A percentile compares a stretch with the other conserved stretches of the same genome.
phyloP scores from a whole-genome alignment of 345 rosid genomes.

The Eucalyptus dawsonii region DNA sequence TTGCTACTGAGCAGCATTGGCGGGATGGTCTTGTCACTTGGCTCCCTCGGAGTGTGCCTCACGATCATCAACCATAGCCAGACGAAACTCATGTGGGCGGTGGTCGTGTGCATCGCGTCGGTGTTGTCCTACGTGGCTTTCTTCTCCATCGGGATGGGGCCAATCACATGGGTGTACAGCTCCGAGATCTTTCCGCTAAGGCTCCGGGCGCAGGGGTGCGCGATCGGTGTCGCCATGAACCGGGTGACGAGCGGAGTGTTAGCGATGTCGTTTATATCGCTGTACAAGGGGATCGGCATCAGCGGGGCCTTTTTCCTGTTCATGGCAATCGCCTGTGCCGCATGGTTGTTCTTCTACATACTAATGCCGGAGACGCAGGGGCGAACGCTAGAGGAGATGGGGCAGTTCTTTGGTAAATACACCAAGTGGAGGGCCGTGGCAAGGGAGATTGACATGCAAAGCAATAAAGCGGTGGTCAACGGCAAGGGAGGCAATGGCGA shows the following conservation, averaged over 20 bases:
- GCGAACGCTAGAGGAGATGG: slow-evolving; percentile 66
- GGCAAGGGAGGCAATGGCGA: not conserved
- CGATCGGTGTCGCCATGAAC: slow-evolving; percentile 57
- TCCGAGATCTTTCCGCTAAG: slow-evolving; percentile 85
- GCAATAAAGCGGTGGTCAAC: not conserved
- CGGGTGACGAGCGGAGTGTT: slow-evolving; percentile 66
- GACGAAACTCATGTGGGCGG: slow-evolving; percentile 49
- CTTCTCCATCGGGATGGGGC: slow-evolving; percentile 91
- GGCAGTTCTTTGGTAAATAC: slow-evolving; percentile 35
- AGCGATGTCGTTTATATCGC: slow-evolving; percentile 36
- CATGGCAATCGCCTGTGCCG: slow-evolving; percentile 30
- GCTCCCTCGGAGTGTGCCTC: slow-evolving; percentile 29
- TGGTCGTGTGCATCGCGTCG: slow-evolving; percentile 32
- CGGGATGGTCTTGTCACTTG: slow-evolving; percentile 55
- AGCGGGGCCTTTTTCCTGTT: slow-evolving; percentile 79
- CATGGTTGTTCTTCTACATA: slow-evolving; percentile 46
- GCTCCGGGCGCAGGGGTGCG: slow-evolving; percentile 72
- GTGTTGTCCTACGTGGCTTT: slow-evolving; percentile 56
- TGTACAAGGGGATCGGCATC: slow-evolving; percentile 38
- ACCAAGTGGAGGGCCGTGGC: slow-evolving; percentile 31
- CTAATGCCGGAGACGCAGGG: slow-evolving; percentile 75
- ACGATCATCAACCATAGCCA: slow-evolving; percentile 34
- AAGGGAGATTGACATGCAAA: not conserved
- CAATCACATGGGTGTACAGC: slow-evolving; percentile 72
- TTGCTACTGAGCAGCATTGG: slow-evolving; percentile 58